A percentile compares a stretch with the other conserved stretches of the same genome.
phyloP scores from a whole-genome alignment of 2,329 filamentous ascomycete species.

The Cladosporium cucumerinum region DNA sequence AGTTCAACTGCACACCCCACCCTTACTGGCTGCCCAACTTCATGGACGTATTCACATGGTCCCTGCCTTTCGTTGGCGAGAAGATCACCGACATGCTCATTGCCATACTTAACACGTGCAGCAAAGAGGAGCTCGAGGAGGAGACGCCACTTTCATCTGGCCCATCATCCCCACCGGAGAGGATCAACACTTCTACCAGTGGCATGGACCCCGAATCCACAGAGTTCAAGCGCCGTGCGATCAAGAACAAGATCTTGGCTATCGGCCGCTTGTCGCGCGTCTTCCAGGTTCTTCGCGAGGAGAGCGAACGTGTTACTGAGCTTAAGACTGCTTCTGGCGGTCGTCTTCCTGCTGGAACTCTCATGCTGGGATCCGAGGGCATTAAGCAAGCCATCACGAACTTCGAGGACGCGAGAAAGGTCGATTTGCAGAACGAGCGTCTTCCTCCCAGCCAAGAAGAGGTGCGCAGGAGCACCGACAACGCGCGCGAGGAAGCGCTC shows the following conservation, averaged over 20 bases:
- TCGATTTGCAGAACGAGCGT: conserved; percentile 94
- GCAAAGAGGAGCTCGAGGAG: conserved; percentile 93
- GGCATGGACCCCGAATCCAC: conserved; percentile 74
- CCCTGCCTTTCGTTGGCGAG: conserved; percentile 94
- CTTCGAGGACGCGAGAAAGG: conserved; percentile 95
- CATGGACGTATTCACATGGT: conserved; percentile 99
- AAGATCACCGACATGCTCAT: conserved; percentile 99
- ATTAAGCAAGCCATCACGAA: conserved; percentile 98
- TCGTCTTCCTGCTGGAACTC: conserved; percentile 85
- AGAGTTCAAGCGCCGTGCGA: conserved; percentile 90
- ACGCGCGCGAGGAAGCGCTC: conserved; percentile 76
- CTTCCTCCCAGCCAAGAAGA: conserved; percentile 91
- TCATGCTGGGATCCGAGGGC: conserved; percentile 96
- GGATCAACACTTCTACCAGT: conserved; percentile 33
- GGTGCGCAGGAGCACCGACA: conserved; percentile 76
- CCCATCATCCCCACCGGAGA: conserved; percentile 69
- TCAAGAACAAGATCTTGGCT: conserved; percentile 99
- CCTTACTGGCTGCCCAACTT: conserved; percentile 99
- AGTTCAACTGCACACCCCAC: conserved; percentile 99
- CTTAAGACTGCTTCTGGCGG: conserved; percentile 95
- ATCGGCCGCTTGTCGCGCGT: conserved; percentile 95
- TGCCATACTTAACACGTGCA: conserved; percentile 95
- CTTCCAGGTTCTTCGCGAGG: conserved; percentile 96
- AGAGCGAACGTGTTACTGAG: conserved; percentile 94
- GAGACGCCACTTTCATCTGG: conserved; percentile 75